Base-by-base conservation (phyloP, 2,329 filamentous ascomycete species). In the Cordyceps militaris region DNA sequence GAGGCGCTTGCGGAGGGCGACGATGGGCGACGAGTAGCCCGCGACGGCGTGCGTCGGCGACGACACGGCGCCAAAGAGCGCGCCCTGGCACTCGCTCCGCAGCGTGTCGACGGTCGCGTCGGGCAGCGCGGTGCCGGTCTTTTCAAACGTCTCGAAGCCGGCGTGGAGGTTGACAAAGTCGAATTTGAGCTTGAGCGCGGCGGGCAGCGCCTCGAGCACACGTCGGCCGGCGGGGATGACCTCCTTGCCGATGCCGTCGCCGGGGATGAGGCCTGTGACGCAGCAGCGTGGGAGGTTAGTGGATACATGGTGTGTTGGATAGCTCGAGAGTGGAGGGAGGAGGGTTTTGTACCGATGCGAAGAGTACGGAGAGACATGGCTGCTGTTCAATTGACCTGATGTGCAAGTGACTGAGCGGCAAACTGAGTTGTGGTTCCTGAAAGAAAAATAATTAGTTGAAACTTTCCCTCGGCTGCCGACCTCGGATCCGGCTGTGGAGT, bases 241-340 rank as follows among this genome's bases (percentile, higher is more conserved):
- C 77, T 99, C 94, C 71, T 90, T 90, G 76, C 94, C 94, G 76
- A 99, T 99, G 75, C 94, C 94, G 77, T 99, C 94, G 70, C 94
- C 94, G 67, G 94, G 89, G 71, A 99, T 97, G 67, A 97, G 89
- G 73, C 92, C 92, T 96, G 64, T 26, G n/a, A 32, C 8, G 24
- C 34, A 32, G 43, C 23, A 32, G 32, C 30, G 34, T 7, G 38
- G 38, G n/a, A 5, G 14, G 16, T 3, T 43, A 30, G 23, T 52
- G 30, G 6, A 32, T 6, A 6, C 30, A 32, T 6, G 11, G 30
- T 6, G 6, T 32, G 30, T 32, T 6, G 6, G 30, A 32, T 6
- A 32, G 30, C 6, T 6, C 6, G 30, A 2, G 38, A n/a, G 38
- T 6, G 38, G 38, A 19, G 38, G 38, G 16, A 5, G 2, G 16